Evolutionary conservation across 139 green algal species (phyloP).

Genomic region (Medakamo hakoo): DNA sequence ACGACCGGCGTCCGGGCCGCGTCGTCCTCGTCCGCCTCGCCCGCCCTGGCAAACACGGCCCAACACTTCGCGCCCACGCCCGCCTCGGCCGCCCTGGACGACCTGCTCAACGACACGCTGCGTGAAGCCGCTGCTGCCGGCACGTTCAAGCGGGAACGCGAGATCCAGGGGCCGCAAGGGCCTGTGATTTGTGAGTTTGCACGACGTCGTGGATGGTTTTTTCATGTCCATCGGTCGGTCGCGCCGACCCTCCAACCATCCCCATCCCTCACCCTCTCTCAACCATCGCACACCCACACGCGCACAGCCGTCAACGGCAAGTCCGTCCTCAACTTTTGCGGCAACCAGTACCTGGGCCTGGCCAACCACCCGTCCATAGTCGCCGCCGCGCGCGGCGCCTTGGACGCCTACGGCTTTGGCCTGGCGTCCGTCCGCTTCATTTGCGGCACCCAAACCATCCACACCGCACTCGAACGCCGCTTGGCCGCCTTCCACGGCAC

Average conservation of each 20-base stretch:
- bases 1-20: too few relatives aligned
- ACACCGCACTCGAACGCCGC: constrained; percentile 42
- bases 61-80: neutral
- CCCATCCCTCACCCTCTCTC: neutral
- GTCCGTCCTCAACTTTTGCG: constrained; percentile 28
- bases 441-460: constrained; percentile 49
- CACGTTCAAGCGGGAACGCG: constrained; percentile 29
- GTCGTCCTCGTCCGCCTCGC: too few relatives aligned
- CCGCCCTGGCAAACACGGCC: neutral
- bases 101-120: neutral
- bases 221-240: too few relatives aligned
- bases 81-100: neutral
- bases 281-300: neutral
- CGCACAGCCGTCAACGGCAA: neutral
- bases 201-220: neutral
- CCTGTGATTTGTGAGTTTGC: constrained; percentile 8
- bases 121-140: constrained; percentile 14
- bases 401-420: constrained; percentile 42
- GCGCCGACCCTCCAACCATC: too few relatives aligned
- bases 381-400: constrained; percentile 24
- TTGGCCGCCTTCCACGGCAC: constrained; percentile 36
- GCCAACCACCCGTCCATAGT: constrained; percentile 38
- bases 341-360: constrained; percentile 33
- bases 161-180: constrained; percentile 21
- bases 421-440: constrained; percentile 50